Evolutionary conservation across 805 yeast species (phyloP), one percentile per base, ranked within the genome.

Genomic region (Candida ficus): DNA sequence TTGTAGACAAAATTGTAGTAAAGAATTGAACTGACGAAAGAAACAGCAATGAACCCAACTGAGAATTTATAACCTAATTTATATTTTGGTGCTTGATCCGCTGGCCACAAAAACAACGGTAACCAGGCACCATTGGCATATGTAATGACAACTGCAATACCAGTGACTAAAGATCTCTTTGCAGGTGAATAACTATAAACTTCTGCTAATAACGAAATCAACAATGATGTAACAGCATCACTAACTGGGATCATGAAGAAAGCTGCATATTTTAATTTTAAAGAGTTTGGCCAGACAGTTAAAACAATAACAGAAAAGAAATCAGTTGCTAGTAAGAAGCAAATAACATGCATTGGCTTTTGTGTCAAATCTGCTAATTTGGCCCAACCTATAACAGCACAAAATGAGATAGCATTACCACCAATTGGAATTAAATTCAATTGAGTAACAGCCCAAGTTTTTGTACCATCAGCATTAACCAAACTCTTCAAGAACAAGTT

Each of bases 81-180:
- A 52, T 48, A 69, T 13, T 68, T 49, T 10, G 75, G 75, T 3
- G 71, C 66, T 43, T 68, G 70, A 10, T 59, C 62, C 1, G 73
- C 67, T 35, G 64, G 64, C 73, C 73, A 69, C 10, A 69, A 67
- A 37, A 64, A 50, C 10, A 43, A 56, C 1, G 69, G 53, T 40
- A 64, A 60, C 67, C 71, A 69, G 1, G 73, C 73, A n/a, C 69
- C 66, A 9, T 68, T 61, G 14, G 66, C 61, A 47, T 69, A 71
- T 9, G 70, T 68, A 29, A 68, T 43, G 13, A 64, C 62, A 46
- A 67, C 68, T 64, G 67, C 62, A n/a, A 59, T 47, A 17, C 67
- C 68, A 37, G 68, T 59, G 18, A 63, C 63, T 28, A 67, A 63
- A 6, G 70, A 61, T 44, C 73, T 52, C 39, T 63, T 61, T 39